Conservation (phyloP, 169 alveolate species). For the Eimeria tenella region DNA sequence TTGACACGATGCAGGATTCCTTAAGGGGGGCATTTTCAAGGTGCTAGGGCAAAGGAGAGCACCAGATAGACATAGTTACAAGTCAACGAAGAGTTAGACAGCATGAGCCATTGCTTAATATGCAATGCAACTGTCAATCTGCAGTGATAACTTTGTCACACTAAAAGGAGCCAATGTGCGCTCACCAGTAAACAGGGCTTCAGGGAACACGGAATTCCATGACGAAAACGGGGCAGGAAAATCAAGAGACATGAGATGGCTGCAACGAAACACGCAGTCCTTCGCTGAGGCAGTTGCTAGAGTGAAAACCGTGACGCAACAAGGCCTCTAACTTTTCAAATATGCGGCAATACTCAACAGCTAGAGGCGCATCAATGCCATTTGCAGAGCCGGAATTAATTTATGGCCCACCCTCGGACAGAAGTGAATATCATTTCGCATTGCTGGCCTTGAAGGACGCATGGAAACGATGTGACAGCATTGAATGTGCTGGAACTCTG, state of each 20-base stretch:
- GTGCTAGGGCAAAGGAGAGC: too few relatives aligned
- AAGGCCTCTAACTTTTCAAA: too few relatives aligned
- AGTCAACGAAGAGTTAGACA: too few relatives aligned
- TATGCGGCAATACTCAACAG: too few relatives aligned
- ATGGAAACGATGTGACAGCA: slow-evolving; percentile 76
- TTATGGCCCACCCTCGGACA: slow-evolving; percentile 76
- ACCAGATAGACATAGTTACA: too few relatives aligned
- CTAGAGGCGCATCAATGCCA: too few relatives aligned
- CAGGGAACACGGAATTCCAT: slow-evolving; percentile 73
- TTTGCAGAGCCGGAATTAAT: background rate
- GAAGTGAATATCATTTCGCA: slow-evolving; percentile 81
- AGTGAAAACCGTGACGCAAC: background rate
- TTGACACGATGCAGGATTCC: background rate
- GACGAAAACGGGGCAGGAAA: slow-evolving; percentile 66
- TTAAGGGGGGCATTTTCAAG: too few relatives aligned
- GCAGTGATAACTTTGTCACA: background rate
- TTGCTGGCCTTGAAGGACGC: slow-evolving; percentile 40
- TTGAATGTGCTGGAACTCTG: slow-evolving; percentile 78
- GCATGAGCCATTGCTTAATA: too few relatives aligned
- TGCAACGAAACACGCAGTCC: slow-evolving; percentile 10
- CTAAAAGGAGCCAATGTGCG: too few relatives aligned
- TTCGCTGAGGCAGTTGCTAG: background rate
- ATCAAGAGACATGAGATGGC: slow-evolving; percentile 79
- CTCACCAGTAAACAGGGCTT: slow-evolving; percentile 67
- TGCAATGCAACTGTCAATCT: background rate